These are phyloP conservation scores for Gracilaria vermiculophylla DNA, from an alignment of 23 red algal genomes.

Conservation along the genomic window DNA sequence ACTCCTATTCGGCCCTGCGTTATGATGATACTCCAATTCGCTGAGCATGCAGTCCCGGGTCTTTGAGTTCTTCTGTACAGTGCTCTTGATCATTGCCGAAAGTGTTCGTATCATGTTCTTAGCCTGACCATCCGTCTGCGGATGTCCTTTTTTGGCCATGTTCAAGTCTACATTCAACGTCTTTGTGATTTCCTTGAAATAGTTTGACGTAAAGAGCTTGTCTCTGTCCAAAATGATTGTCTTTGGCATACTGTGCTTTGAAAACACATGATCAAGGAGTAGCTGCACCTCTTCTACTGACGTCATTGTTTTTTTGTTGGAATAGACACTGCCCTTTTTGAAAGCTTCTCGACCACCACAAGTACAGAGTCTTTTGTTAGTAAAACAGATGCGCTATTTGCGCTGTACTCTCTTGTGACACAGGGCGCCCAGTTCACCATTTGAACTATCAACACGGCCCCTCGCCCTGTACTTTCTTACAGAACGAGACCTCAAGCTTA, in stretches of 20 bases:
- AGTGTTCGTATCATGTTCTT: constrained; percentile 24
- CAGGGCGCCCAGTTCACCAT: no score
- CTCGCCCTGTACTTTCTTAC: no score
- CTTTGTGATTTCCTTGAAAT: constrained; percentile 28
- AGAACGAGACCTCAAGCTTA: no score
- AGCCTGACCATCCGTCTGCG: constrained; percentile 30
- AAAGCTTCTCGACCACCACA: constrained; percentile 48
- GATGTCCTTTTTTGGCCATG: constrained; percentile 15
- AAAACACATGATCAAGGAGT: constrained; percentile 6
- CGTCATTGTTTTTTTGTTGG: constrained; percentile 13
- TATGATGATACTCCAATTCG: constrained; percentile 29
- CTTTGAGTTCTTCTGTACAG: background rate
- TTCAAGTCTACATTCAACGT: constrained; percentile 19
- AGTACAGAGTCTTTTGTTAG: constrained; percentile 52
- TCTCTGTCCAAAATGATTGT: constrained; percentile 12
- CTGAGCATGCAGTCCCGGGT: background rate
- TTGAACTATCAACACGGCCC: no score
- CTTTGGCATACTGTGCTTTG: constrained; percentile 15
- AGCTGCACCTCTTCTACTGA: constrained; percentile 25
- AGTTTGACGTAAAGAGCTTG: constrained; percentile 18
- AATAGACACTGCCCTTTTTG: constrained; percentile 38
- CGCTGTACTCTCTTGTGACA: no score
- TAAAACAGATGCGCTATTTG: no score
- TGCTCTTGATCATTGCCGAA: constrained; percentile 10
- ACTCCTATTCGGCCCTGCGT: background rate